These are phyloP conservation scores for Epichloe bromicola DNA, from an alignment of 2,329 filamentous ascomycete species.

Conservation along the genomic window DNA sequence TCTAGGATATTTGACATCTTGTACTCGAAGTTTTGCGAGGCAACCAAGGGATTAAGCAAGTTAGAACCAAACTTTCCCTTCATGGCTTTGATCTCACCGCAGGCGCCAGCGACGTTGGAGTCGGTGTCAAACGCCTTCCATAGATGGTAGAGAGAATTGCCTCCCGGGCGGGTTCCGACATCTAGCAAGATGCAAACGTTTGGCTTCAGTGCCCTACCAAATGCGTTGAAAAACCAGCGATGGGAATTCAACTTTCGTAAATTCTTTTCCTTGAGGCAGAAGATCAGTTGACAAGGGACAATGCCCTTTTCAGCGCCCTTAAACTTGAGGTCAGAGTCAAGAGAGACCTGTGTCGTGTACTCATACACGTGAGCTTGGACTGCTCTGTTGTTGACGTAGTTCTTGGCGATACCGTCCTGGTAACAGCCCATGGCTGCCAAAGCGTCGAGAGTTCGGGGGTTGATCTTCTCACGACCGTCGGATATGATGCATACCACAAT, in stretches of 20 bases:
- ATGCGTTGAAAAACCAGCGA: slow-evolving; percentile 98
- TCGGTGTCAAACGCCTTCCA: slow-evolving; percentile 99
- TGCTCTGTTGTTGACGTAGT: slow-evolving; percentile 88
- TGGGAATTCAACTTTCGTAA: slow-evolving; percentile 97
- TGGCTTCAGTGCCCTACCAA: slow-evolving; percentile 80
- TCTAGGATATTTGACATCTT: slow-evolving; percentile 99
- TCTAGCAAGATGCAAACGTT: slow-evolving; percentile 96
- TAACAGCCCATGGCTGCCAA: slow-evolving; percentile 95
- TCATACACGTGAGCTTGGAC: slow-evolving; percentile 97
- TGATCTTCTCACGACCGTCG: slow-evolving; percentile 80
- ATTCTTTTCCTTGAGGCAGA: slow-evolving; percentile 97
- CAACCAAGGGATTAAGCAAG: slow-evolving; percentile 84
- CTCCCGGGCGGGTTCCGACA: slow-evolving; percentile 83
- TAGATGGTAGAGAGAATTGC: slow-evolving; percentile 86
- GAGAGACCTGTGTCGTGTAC: slow-evolving; percentile 94
- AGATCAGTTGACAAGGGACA: slow-evolving; percentile 94
- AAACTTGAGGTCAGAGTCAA: slow-evolving; percentile 93
- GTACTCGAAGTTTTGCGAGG: slow-evolving; percentile 98
- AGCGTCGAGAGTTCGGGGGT: slow-evolving; percentile 84
- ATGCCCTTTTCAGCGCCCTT: slow-evolving; percentile 99
- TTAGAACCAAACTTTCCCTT: slow-evolving; percentile 76
- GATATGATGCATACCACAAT: slow-evolving; percentile 96
- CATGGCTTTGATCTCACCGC: slow-evolving; percentile 94
- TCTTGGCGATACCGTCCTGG: slow-evolving; percentile 97
- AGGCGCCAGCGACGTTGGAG: slow-evolving; percentile 92